Conservation (phyloP, 139 green algal genomes). For the Mesostigma viride region DNA sequence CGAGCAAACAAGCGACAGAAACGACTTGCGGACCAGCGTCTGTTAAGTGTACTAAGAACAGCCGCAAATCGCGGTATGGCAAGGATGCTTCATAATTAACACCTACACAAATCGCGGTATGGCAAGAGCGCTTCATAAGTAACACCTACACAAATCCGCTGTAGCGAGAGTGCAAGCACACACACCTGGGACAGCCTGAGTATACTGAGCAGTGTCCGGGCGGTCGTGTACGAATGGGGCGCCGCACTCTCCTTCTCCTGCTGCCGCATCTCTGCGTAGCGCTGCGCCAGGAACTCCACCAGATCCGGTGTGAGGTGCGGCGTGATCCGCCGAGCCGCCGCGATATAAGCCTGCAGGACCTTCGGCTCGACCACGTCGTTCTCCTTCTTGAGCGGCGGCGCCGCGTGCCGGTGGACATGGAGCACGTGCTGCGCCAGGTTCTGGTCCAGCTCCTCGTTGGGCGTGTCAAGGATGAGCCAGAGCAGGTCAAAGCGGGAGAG, state of each 20-base stretch:
- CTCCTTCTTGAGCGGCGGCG: conserved; percentile 17
- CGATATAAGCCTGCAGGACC: conserved; percentile 78
- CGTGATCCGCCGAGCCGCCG: conserved; percentile 40
- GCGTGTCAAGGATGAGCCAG: conserved; percentile 92
- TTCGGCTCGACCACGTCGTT: conserved; percentile 40
- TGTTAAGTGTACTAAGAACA: no score
- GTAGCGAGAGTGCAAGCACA: no score
- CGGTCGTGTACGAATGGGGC: conserved; percentile 51
- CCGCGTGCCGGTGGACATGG: conserved; percentile 60
- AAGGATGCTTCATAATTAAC: no score
- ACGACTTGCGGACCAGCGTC: no score
- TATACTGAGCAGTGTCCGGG: conserved; percentile 89
- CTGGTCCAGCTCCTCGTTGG: conserved; percentile 56
- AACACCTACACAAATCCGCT: no score
- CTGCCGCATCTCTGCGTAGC: conserved; percentile 77
- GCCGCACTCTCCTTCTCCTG: conserved; percentile 44
- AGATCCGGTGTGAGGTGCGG: conserved; percentile 68
- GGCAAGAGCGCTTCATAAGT: no score
- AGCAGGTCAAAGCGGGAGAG: conserved; percentile 92
- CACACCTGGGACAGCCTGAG: conserved; percentile 60
- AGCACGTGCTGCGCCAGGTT: conserved; percentile 83
- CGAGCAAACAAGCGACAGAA: no score
- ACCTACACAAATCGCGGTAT: no score
- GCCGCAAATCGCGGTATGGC: no score
- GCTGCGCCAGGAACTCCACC: conserved; percentile 71